A percentile compares a stretch with the other conserved stretches of the same genome.
phyloP scores from a whole-genome alignment of 192 early-diverging fungal genomes.

The Thamnidium elegans region DNA sequence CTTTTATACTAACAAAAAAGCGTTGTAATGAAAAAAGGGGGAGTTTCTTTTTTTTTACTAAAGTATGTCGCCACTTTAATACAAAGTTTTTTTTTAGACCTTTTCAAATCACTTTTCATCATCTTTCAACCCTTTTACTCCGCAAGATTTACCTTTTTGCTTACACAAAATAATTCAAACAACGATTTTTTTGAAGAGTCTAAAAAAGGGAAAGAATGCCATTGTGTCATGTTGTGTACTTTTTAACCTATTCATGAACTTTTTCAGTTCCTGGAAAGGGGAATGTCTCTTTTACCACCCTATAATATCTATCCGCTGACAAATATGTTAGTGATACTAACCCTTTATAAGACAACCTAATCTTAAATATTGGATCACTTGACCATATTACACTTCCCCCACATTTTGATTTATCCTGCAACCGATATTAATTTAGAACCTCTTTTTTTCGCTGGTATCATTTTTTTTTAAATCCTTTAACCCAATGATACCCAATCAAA shows the following conservation, averaged over 20 bases:
- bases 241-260: not conserved
- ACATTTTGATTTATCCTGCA: not conserved
- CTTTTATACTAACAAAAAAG: too few species aligned
- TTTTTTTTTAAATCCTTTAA: not conserved
- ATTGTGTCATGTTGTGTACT: not conserved
- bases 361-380: slow-evolving; percentile 5
- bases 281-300: not conserved
- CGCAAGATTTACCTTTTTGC: slow-evolving; percentile 16
- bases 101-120: not conserved
- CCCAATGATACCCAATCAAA: not conserved
- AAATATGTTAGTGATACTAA: slow-evolving; percentile 12
- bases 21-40: too few species aligned
- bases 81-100: not conserved
- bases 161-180: not conserved
- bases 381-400: not conserved
- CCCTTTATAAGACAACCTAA: not conserved
- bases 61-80: not conserved
- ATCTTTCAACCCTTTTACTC: not conserved
- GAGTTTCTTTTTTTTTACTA: not conserved
- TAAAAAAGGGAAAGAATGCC: slow-evolving; percentile 16
- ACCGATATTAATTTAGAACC: too few species aligned
- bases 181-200: not conserved
- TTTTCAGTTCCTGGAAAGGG: not conserved
- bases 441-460: not conserved
- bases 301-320: slow-evolving; percentile 8